phyloP scores from a whole-genome alignment of 2,329 filamentous ascomycete species.

The Ophiocordyceps camponoti-leonardi region DNA sequence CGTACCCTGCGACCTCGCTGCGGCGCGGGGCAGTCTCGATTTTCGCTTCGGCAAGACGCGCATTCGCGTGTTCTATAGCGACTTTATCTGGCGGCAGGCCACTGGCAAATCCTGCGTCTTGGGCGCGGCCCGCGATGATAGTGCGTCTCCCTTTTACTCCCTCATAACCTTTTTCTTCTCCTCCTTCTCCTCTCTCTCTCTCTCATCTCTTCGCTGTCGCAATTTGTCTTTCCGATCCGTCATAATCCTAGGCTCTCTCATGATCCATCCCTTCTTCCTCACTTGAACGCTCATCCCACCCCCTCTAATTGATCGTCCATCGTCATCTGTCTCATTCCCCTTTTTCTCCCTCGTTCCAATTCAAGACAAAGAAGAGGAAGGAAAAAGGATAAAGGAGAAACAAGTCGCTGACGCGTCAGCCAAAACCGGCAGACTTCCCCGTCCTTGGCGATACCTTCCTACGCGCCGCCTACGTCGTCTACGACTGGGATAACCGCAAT shows the following conservation, averaged over 20 bases:
- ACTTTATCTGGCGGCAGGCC: conserved; percentile 26
- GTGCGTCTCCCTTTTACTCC: conserved; percentile 1
- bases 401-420: neutral
- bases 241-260: no score
- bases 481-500: conserved; percentile 21
- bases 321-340: neutral
- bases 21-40: conserved; percentile 22
- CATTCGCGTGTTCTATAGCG: conserved; percentile 26
- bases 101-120: conserved; percentile 19
- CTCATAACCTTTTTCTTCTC: neutral
- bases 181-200: neutral
- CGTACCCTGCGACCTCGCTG: conserved; percentile 23
- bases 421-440: conserved; percentile 9
- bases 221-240: no score
- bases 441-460: conserved; percentile 28
- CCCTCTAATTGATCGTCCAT: neutral
- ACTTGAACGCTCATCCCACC: neutral
- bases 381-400: no score
- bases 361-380: neutral
- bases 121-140: conserved; percentile 25
- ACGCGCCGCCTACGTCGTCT: conserved; percentile 25
- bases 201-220: no score
- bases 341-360: neutral
- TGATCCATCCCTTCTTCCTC: neutral
- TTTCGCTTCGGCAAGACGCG: conserved; percentile 28